Evolutionary conservation across 78 protist genomes (phyloP).

Genomic region (Guillardia theta): DNA sequence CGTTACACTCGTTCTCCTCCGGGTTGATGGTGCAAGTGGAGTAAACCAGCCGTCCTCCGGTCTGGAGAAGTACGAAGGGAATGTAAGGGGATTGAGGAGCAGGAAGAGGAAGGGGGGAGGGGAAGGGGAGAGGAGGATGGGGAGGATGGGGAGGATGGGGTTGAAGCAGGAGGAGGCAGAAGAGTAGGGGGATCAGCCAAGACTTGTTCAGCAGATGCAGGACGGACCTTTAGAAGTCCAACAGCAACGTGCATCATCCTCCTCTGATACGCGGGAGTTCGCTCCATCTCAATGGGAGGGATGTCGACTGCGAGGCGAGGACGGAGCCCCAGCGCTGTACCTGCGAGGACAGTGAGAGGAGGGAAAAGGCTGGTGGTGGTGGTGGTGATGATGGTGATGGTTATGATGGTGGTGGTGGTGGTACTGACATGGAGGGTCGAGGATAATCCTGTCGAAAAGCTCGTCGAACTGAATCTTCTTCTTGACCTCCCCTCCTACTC

Average conservation of each 20-base stretch:
- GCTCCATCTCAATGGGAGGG: neutral
- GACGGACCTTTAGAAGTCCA: neutral
- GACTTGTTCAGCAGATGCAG: too few species aligned
- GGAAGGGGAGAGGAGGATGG: neutral
- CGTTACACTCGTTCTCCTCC: constrained; percentile 7
- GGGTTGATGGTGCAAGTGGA: constrained; percentile 21
- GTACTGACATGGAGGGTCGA: neutral
- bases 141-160: neutral
- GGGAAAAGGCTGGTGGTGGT: neutral
- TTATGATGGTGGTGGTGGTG: too few species aligned
- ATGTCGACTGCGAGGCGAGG: neutral
- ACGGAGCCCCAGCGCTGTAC: neutral
- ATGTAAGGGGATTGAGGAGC: neutral
- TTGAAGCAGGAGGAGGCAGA: neutral
- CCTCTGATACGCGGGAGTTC: neutral
- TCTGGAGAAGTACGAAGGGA: neutral
- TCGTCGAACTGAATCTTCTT: neutral
- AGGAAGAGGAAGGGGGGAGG: neutral
- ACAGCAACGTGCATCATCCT: neutral
- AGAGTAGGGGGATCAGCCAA: neutral
- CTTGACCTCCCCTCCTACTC: neutral
- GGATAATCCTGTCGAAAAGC: neutral
- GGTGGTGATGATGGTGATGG: too few species aligned
- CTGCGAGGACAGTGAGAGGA: neutral
- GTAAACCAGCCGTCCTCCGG: neutral